Evolutionary conservation across 495 filamentous ascomycete species (phyloP).

Genomic region (Pseudomonodictys pantanalensis): DNA sequence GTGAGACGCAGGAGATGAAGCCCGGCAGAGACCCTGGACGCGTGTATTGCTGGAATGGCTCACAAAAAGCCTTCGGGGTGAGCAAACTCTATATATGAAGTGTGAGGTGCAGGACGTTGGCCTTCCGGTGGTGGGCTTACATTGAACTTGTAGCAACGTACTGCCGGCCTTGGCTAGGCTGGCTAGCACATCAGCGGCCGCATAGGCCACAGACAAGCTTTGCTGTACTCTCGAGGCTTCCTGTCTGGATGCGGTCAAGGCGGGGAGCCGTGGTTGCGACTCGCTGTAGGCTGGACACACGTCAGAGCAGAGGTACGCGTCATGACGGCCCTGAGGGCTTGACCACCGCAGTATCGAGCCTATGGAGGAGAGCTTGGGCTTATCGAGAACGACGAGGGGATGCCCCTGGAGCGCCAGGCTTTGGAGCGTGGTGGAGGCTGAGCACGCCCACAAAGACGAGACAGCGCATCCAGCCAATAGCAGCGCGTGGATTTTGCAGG

Average conservation of each 20-base stretch:
- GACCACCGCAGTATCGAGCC: slow-evolving; percentile 5
- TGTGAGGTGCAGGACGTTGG: neutral
- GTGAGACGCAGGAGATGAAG: neutral
- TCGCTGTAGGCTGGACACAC: neutral
- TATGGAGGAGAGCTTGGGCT: slow-evolving; percentile 7
- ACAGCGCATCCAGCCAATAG: neutral
- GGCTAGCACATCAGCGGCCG: neutral
- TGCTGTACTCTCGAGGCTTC: neutral
- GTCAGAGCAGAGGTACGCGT: slow-evolving; percentile 16
- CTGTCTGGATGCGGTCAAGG: slow-evolving; percentile 7
- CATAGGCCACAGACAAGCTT: neutral
- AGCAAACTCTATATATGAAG: neutral
- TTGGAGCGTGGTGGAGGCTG: slow-evolving; percentile 20
- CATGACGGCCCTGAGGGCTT: slow-evolving; percentile 15
- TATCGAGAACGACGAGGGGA: slow-evolving; percentile 14
- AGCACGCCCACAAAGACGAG: slow-evolving; percentile 12
- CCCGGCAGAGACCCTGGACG: neutral
- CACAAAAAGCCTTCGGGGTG: neutral
- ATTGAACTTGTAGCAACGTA: neutral
- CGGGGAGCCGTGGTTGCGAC: slow-evolving; percentile 25
- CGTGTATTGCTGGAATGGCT: neutral
- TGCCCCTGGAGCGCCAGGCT: slow-evolving; percentile 4
- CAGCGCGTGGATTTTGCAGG: neutral
- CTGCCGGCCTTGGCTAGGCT: neutral
- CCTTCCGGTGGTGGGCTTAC: neutral